Conservation (phyloP, 2,329 filamentous ascomycete species). For the Fusarium cyanostomum region DNA sequence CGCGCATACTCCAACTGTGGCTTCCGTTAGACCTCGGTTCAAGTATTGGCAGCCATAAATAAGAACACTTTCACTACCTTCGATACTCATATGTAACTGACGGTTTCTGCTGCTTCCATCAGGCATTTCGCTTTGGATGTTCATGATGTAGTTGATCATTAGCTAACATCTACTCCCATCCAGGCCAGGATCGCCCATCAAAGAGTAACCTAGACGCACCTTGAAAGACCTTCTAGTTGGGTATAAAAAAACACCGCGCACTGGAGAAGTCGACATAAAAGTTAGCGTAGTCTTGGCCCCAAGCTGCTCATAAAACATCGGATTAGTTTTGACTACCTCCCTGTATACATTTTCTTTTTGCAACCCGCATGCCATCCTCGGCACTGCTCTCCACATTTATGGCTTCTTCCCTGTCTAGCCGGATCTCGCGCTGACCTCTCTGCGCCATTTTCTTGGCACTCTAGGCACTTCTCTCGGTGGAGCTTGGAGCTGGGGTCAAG, state of each 20-base stretch:
- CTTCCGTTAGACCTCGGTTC: constrained; percentile 7
- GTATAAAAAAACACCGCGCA: too few species aligned
- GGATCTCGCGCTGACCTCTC: constrained; percentile 29
- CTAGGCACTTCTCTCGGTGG: constrained; percentile 34
- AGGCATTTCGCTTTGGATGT: neutral
- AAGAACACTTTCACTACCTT: neutral
- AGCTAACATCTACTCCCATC: neutral
- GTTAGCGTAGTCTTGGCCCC: too few species aligned
- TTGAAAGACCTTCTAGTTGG: neutral
- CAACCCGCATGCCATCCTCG: neutral
- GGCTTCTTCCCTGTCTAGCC: constrained; percentile 36
- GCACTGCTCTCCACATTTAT: constrained; percentile 29
- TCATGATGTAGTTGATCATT: neutral
- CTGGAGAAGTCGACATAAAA: too few species aligned
- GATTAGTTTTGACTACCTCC: too few species aligned
- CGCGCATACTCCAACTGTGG: neutral
- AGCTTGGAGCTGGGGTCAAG: constrained; percentile 23
- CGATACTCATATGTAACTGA: neutral
- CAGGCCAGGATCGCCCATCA: neutral
- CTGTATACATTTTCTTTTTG: neutral
- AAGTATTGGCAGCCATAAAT: constrained; percentile 13
- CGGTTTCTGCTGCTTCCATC: neutral
- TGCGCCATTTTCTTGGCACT: constrained; percentile 41
- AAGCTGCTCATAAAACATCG: too few species aligned
- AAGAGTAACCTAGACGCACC: constrained; percentile 9